Conservation (phyloP, 768 basidiomycete genomes). For the Clavulina sp. region DNA sequence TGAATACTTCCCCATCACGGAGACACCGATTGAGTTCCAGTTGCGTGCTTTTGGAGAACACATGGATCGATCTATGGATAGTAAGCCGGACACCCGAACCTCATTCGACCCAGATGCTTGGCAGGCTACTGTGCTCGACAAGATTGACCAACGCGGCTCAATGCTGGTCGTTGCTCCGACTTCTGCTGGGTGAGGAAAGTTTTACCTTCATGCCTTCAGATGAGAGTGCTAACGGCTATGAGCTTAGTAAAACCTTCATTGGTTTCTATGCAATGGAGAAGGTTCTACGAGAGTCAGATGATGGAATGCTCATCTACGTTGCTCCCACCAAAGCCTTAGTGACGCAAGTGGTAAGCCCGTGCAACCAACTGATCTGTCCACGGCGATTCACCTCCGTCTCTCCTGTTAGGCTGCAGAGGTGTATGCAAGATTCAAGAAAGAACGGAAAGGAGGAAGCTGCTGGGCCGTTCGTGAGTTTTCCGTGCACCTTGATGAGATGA, state of each 20-base stretch:
- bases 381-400: too few species aligned
- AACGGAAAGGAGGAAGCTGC: conserved; percentile 27
- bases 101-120: conserved; percentile 51
- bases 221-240: background rate
- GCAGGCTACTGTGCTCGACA: conserved; percentile 50
- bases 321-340: conserved; percentile 64
- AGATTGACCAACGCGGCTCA: conserved; percentile 39
- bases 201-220: background rate
- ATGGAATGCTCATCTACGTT: conserved; percentile 53
- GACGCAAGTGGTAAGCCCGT: conserved; percentile 28
- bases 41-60: conserved; percentile 49
- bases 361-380: background rate
- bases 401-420: conserved; percentile 41
- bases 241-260: conserved; percentile 47
- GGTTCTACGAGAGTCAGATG: conserved; percentile 40
- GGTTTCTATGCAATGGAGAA: conserved; percentile 65
- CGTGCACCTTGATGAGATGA: background rate
- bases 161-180: conserved; percentile 37
- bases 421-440: conserved; percentile 33
- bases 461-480: conserved; percentile 32
- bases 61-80: conserved; percentile 59
- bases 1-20: conserved; percentile 37
- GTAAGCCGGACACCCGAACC: conserved; percentile 37
- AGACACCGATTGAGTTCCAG: conserved; percentile 47
- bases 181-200: conserved; percentile 28